Conservation (phyloP, 352 stramenopile genomes). For the Elongisporangium prolatum region DNA sequence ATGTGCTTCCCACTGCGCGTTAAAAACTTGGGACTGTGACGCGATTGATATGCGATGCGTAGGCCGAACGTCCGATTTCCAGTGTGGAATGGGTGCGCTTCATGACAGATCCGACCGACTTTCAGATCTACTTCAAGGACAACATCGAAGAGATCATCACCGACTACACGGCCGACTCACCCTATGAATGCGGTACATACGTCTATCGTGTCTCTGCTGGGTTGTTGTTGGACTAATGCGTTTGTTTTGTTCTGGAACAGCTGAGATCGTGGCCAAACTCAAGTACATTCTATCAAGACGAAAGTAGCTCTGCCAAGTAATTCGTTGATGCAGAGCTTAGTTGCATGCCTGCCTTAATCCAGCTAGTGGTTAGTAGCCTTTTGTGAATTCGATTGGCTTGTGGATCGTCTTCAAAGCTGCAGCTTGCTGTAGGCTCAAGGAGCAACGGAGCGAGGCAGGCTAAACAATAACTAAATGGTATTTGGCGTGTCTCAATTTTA, state of each 20-base stretch:
- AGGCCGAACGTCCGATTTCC: constrained; percentile 83
- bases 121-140: constrained; percentile 89
- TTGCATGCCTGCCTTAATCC: constrained; percentile 1
- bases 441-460: constrained; percentile 1
- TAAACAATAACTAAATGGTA: constrained; percentile 20
- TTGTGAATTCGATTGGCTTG: background rate
- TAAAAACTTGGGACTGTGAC: background rate
- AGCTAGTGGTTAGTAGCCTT: too few relatives aligned
- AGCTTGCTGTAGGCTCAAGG: background rate
- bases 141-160: constrained; percentile 86
- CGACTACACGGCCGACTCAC: constrained; percentile 86
- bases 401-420: background rate
- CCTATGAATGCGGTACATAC: constrained; percentile 80
- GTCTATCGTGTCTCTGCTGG: background rate
- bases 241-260: constrained; percentile 29
- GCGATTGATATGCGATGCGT: constrained; percentile 3
- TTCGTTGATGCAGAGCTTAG: background rate
- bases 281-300: constrained; percentile 87
- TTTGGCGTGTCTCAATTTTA: constrained; percentile 86
- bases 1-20: too few relatives aligned
- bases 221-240: constrained; percentile 5
- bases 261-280: constrained; percentile 87
- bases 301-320: constrained; percentile 32
- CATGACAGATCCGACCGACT: constrained; percentile 79
- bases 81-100: constrained; percentile 86